Percentiles rank a stretch among this genome's conserved stretches.
Conservation (phyloP, 2,329 filamentous ascomycete species). For the Botrytis sinoallii region DNA sequence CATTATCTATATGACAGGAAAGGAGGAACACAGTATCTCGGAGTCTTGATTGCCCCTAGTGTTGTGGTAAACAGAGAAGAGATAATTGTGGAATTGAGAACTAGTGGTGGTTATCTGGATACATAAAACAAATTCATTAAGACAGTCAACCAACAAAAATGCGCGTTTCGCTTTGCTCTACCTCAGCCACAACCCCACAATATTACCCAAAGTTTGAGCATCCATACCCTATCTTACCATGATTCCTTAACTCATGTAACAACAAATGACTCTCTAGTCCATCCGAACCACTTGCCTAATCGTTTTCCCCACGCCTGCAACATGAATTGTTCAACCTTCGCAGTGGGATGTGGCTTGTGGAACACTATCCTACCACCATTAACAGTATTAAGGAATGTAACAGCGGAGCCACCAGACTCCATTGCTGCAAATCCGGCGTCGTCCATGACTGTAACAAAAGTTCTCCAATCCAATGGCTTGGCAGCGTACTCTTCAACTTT, state of each 20-base stretch:
- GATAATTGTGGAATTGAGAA: neutral
- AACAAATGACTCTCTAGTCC: neutral
- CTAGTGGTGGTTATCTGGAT: neutral
- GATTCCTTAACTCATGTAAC: neutral
- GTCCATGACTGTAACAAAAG: neutral
- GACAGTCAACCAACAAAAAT: neutral
- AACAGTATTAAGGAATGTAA: neutral
- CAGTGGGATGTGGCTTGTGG: neutral
- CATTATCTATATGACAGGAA: neutral
- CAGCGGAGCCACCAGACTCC: neutral
- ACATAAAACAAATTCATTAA: neutral
- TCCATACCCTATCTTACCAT: neutral
- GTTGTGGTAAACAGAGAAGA: neutral
- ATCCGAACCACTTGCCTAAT: neutral
- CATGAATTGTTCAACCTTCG: neutral
- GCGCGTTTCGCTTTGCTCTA: neutral
- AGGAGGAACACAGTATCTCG: neutral
- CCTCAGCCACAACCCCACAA: neutral
- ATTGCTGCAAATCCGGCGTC: neutral
- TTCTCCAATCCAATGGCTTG: neutral
- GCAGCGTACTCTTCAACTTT: neutral
- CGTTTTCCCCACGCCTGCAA: neutral
- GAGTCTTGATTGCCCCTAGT: fast-evolving
- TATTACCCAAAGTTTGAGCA: fast-evolving
- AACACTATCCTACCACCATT: neutral